Evolutionary conservation across 345 rosid species (phyloP).

Genomic region (Viola odorata): DNA sequence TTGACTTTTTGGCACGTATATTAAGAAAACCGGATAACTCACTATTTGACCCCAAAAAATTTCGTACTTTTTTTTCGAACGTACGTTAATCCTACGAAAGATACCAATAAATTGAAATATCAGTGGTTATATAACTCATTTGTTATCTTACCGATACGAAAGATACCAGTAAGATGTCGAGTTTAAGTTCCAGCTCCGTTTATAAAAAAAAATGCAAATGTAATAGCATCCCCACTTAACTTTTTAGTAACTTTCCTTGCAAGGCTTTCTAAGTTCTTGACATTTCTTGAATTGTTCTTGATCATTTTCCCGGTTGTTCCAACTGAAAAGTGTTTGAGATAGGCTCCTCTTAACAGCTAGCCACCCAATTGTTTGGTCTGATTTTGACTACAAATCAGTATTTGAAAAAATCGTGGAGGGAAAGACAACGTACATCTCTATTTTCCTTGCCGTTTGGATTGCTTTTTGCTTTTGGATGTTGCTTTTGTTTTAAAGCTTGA

Average conservation of each 20-base stretch:
- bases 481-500: not conserved
- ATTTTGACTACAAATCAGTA: slow-evolving; percentile 13
- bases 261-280: slow-evolving; percentile 11
- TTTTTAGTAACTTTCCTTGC: slow-evolving; percentile 22
- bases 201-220: too few species aligned
- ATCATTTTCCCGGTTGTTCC: slow-evolving; percentile 42
- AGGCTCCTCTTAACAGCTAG: slow-evolving; percentile 18
- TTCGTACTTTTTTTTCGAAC: too few species aligned
- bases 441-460: slow-evolving; percentile 5
- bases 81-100: too few species aligned
- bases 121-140: too few species aligned
- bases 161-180: too few species aligned
- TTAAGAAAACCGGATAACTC: too few species aligned
- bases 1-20: too few species aligned
- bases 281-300: not conserved
- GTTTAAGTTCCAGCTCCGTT: too few species aligned
- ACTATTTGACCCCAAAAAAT: too few species aligned
- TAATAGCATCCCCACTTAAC: too few species aligned
- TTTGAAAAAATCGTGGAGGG: slow-evolving; percentile 22
- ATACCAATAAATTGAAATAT: too few species aligned
- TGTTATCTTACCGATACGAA: too few species aligned
- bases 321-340: slow-evolving; percentile 8
- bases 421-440: slow-evolving; percentile 5
- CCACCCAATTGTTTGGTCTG: slow-evolving; percentile 7
- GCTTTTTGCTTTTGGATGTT: not conserved